phyloP scores from a whole-genome alignment of 441 rosid species.

The Populus hybrid region DNA sequence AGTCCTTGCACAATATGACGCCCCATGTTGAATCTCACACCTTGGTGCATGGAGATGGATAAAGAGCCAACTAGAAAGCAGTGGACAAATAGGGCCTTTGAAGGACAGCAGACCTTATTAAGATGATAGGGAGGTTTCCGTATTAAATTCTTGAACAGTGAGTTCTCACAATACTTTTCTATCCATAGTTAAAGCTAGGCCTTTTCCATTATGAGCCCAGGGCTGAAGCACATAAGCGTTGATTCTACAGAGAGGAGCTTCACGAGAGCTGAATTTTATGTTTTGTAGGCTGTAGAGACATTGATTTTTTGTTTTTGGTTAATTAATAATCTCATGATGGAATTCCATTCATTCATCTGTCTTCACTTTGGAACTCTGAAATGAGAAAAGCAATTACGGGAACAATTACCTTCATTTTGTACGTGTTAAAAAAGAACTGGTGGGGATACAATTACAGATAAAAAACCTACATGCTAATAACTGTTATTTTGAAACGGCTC shows the following conservation, averaged over 20 bases:
- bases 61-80: constrained; percentile 68
- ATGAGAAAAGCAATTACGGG: not conserved
- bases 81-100: constrained; percentile 62
- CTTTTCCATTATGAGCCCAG: constrained; percentile 23
- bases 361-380: not conserved
- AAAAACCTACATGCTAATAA: not conserved
- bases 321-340: constrained; percentile 1
- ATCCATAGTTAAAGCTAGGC: constrained; percentile 10
- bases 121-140: constrained; percentile 74
- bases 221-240: constrained; percentile 27
- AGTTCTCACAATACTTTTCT: constrained; percentile 1
- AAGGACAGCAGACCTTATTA: constrained; percentile 74
- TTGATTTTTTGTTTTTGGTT: not conserved
- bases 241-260: constrained; percentile 17
- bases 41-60: constrained; percentile 84
- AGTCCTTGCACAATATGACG: not conserved
- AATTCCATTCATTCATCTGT: constrained; percentile 14
- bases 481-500: constrained; percentile 6
- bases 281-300: constrained; percentile 16
- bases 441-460: not conserved
- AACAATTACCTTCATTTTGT: not conserved
- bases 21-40: constrained; percentile 71
- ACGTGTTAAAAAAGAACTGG: not conserved
- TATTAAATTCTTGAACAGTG: constrained; percentile 4
- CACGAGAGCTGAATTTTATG: constrained; percentile 15